These are phyloP conservation scores for Trichoderma aggressivum DNA, from an alignment of 2,329 filamentous ascomycete genomes.

Conservation along the genomic window DNA sequence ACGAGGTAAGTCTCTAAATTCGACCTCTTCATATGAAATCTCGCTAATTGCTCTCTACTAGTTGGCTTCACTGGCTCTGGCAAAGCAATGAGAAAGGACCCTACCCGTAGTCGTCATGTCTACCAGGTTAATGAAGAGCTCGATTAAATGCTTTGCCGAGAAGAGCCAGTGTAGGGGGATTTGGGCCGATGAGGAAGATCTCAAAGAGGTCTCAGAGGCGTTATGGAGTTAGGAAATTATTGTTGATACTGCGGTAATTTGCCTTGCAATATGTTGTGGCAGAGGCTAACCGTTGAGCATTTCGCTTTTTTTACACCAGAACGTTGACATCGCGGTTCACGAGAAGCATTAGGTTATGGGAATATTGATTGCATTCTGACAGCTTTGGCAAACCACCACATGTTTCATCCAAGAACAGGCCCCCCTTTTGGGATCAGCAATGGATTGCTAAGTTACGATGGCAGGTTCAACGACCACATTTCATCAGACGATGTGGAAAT, in stretches of 20 bases:
- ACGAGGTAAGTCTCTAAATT: constrained; percentile 61
- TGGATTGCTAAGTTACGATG: constrained; percentile 19
- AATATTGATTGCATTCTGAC: not conserved
- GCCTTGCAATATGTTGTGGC: constrained; percentile 33
- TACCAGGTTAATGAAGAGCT: constrained; percentile 76
- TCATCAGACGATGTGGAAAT: not conserved
- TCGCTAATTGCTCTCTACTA: constrained; percentile 38
- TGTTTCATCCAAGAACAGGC: constrained; percentile 5
- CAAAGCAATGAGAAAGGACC: constrained; percentile 92
- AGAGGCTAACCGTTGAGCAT: constrained; percentile 42
- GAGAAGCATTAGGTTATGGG: constrained; percentile 15
- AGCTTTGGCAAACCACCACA: constrained; percentile 8
- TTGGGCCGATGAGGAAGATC: not conserved
- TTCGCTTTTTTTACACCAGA: constrained; percentile 14
- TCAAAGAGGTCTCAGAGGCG: constrained; percentile 19
- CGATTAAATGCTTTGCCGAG: constrained; percentile 48
- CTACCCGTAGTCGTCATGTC: constrained; percentile 75
- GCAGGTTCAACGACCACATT: constrained; percentile 19
- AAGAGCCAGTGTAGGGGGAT: constrained; percentile 27
- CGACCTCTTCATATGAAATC: not conserved
- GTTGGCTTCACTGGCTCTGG: constrained; percentile 96
- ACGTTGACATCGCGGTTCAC: constrained; percentile 17
- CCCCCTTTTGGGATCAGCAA: constrained; percentile 11
- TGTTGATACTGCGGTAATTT: constrained; percentile 36
- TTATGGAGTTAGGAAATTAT: constrained; percentile 22